Percentiles rank a stretch among this genome's conserved stretches.
These are phyloP conservation scores for Apiospora rasikravindrae DNA, from an alignment of 2,329 filamentous ascomycete species.

Conservation along the genomic window DNA sequence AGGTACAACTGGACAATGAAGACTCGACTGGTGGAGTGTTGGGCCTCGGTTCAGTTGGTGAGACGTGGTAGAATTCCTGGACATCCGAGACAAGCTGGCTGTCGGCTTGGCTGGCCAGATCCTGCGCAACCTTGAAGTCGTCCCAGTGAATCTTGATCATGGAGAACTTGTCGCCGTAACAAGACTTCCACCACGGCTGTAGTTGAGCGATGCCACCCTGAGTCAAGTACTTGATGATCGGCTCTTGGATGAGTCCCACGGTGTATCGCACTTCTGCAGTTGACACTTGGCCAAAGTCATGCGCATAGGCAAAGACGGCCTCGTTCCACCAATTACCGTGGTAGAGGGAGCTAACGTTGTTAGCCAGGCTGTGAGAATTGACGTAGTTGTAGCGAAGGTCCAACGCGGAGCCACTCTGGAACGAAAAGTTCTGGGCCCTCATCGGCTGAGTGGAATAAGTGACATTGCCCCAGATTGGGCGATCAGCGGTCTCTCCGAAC, in stretches of 20 bases:
- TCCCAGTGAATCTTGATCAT: slow-evolving; percentile 71
- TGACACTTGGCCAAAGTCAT: slow-evolving; percentile 42
- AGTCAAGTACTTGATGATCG: slow-evolving; percentile 72
- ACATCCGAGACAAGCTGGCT: slow-evolving; percentile 68
- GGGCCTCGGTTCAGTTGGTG: background rate
- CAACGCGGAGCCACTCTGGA: slow-evolving; percentile 31
- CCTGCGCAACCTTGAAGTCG: slow-evolving; percentile 64
- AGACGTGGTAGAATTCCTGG: slow-evolving; percentile 61
- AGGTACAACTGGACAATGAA: background rate
- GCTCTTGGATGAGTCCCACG: slow-evolving; percentile 71
- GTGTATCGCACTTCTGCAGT: slow-evolving; percentile 67
- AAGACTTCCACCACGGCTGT: slow-evolving; percentile 73
- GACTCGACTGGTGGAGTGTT: background rate
- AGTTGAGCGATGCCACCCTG: slow-evolving; percentile 71
- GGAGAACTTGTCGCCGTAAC: slow-evolving; percentile 62
- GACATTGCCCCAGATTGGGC: slow-evolving; percentile 72
- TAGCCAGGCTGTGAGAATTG: slow-evolving; percentile 61
- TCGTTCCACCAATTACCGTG: slow-evolving; percentile 45
- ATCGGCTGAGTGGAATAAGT: slow-evolving; percentile 60
- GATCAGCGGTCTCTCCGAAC: slow-evolving; percentile 67
- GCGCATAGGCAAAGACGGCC: slow-evolving; percentile 37
- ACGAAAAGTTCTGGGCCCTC: slow-evolving; percentile 29
- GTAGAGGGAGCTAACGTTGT: slow-evolving; percentile 64
- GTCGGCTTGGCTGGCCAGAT: slow-evolving; percentile 70
- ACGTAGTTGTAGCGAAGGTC: slow-evolving; percentile 65